A percentile compares a stretch with the other conserved stretches of the same genome.
Evolutionary conservation across 2,329 filamentous ascomycete genomes (phyloP).

Genomic region (Colletotrichum sp.): DNA sequence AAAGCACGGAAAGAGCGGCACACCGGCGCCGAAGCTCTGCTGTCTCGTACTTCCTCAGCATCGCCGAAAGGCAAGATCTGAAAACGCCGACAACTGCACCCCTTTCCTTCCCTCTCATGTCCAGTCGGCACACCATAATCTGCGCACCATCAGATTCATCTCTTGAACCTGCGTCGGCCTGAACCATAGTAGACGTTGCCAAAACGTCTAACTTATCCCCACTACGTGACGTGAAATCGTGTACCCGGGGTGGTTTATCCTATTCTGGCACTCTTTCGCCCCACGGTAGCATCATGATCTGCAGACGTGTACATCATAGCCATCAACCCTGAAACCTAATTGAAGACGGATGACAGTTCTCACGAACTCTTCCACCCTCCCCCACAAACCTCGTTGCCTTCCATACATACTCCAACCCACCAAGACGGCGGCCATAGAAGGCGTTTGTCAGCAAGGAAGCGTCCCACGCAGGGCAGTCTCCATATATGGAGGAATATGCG

Average conservation of each 20-base stretch:
- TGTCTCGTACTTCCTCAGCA: background rate
- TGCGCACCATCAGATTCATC: background rate
- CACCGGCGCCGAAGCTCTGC: background rate
- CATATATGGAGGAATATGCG: background rate
- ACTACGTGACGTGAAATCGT: background rate
- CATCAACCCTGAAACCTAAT: background rate
- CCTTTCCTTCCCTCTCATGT: background rate
- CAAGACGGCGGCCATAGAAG: background rate
- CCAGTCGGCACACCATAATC: background rate
- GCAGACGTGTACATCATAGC: background rate
- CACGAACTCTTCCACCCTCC: background rate
- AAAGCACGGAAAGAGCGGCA: background rate
- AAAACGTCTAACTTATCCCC: background rate
- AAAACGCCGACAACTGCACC: background rate
- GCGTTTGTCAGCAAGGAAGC: background rate
- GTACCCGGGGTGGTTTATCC: background rate
- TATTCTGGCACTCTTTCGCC: background rate
- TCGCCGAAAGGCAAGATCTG: background rate
- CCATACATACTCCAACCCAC: background rate
- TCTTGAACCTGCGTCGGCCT: background rate
- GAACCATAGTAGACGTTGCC: background rate
- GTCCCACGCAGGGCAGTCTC: background rate
- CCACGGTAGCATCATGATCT: background rate
- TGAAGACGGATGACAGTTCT: background rate
- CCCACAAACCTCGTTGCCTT: background rate